phyloP scores from a whole-genome alignment of 202 grass and related monocot genomes.

The Setaria italica region DNA sequence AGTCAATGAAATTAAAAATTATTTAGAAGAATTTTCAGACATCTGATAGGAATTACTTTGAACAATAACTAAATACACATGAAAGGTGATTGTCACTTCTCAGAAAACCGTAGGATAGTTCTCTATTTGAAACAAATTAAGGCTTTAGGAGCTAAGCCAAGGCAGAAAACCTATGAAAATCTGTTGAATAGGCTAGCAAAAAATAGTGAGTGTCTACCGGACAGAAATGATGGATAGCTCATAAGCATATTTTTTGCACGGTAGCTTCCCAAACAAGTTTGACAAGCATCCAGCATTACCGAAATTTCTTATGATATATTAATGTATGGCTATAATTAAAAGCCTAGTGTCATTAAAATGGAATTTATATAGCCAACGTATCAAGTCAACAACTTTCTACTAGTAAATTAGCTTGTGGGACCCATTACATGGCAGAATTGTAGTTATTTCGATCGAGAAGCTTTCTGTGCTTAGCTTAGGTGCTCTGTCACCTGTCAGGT shows the following conservation, averaged over 20 bases:
- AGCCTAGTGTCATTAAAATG: not conserved
- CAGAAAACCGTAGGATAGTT: conserved; percentile 1
- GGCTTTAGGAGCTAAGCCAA: not conserved
- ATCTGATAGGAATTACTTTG: not conserved
- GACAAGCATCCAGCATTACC: not conserved
- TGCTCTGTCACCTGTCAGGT: not conserved
- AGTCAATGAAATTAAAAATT: not conserved
- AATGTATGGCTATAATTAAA: conserved; percentile 12
- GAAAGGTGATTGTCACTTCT: not conserved
- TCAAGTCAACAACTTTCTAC: conserved; percentile 15
- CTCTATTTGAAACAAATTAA: not conserved
- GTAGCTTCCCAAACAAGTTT: not conserved
- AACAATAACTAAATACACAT: not conserved
- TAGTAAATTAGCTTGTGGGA: not conserved
- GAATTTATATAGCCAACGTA: not conserved
- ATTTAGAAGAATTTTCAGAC: conserved; percentile 18
- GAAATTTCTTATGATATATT: conserved; percentile 8
- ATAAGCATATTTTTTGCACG: conserved; percentile 29
- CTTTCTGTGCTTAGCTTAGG: not conserved
- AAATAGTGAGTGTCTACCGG: not conserved
- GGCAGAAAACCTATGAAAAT: not conserved
- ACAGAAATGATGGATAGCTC: conserved; percentile 3
- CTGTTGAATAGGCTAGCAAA: not conserved
- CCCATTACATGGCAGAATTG: not conserved
- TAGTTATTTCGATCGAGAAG: conserved; percentile 14